Percentiles rank a stretch among this genome's conserved stretches.
Conservation (phyloP, 108 stramenopile species). For the Chaetoceros tenuissimus region DNA sequence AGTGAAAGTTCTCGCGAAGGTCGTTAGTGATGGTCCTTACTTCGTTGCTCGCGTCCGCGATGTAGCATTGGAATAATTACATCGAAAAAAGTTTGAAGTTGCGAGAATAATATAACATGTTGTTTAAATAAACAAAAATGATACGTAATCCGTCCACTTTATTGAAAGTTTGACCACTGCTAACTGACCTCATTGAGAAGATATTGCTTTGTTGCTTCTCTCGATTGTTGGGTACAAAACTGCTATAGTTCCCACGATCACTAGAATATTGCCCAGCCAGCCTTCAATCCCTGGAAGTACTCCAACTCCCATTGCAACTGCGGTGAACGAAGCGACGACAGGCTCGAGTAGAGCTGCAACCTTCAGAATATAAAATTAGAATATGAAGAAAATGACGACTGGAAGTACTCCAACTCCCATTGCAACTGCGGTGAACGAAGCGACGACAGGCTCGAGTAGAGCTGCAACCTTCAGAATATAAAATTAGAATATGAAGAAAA, state of each 20-base stretch:
- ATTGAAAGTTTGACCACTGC: too few species aligned
- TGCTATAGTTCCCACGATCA: slow-evolving; percentile 25
- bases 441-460: slow-evolving; percentile 33
- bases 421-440: slow-evolving; percentile 19
- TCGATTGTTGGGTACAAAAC: slow-evolving; percentile 18
- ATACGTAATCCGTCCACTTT: too few species aligned
- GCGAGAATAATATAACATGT: too few species aligned
- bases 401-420: slow-evolving; percentile 28
- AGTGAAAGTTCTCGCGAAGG: background rate
- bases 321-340: slow-evolving; percentile 24
- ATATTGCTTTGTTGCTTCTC: too few species aligned
- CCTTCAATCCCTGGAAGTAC: slow-evolving; percentile 27
- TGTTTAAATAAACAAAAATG: too few species aligned
- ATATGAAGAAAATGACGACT: too few species aligned
- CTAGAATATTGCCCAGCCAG: slow-evolving; percentile 34
- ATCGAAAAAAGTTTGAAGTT: too few species aligned
- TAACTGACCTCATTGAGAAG: too few species aligned
- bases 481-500: too few species aligned
- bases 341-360: slow-evolving; percentile 34
- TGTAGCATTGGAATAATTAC: background rate
- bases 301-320: slow-evolving; percentile 17
- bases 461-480: slow-evolving; percentile 20
- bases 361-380: too few species aligned
- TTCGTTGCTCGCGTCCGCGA: background rate
- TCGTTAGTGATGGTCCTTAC: background rate